A percentile compares a stretch with the other conserved stretches of the same genome.
Conservation (phyloP, 345 rosid species). For the Erodium maritimum region DNA sequence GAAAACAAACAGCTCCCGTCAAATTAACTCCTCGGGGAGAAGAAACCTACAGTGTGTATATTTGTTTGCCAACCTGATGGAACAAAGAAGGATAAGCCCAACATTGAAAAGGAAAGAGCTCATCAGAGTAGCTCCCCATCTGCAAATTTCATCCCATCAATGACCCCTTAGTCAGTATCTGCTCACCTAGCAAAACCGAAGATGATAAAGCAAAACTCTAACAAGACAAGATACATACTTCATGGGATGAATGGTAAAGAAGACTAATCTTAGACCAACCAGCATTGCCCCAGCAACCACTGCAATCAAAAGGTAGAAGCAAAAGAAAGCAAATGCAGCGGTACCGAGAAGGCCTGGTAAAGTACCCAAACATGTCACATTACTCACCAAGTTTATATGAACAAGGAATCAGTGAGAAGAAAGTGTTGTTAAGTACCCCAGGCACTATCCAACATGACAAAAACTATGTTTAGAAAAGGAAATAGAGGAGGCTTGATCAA, state of each 20-base stretch:
- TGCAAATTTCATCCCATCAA: slow-evolving; percentile 28
- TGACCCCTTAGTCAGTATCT: not conserved
- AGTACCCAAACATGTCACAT: slow-evolving; percentile 8
- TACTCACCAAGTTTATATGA: not conserved
- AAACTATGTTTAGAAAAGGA: slow-evolving; percentile 85
- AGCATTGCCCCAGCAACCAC: slow-evolving; percentile 97
- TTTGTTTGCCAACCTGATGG: slow-evolving; percentile 56
- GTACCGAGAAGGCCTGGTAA: slow-evolving; percentile 87
- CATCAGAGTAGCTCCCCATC: slow-evolving; percentile 99
- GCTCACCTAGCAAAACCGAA: not conserved
- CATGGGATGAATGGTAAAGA: slow-evolving; percentile 93
- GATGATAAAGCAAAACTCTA: slow-evolving; percentile 7
- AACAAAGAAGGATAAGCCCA: slow-evolving; percentile 82
- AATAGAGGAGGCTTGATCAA: slow-evolving; percentile 79
- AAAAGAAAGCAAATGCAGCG: slow-evolving; percentile 88
- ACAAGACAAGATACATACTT: slow-evolving; percentile 35
- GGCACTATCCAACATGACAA: slow-evolving; percentile 82
- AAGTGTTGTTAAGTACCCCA: slow-evolving; percentile 46
- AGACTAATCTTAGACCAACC: slow-evolving; percentile 85
- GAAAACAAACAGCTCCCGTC: not conserved
- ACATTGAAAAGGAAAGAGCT: slow-evolving; percentile 98
- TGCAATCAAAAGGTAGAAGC: slow-evolving; percentile 87
- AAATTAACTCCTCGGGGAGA: too few relatives aligned
- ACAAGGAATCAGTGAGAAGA: not conserved
- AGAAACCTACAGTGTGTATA: too few relatives aligned